These are phyloP conservation scores for Fusarium keratoplasticum DNA, from an alignment of 2,329 filamentous ascomycete genomes.

Conservation along the genomic window DNA sequence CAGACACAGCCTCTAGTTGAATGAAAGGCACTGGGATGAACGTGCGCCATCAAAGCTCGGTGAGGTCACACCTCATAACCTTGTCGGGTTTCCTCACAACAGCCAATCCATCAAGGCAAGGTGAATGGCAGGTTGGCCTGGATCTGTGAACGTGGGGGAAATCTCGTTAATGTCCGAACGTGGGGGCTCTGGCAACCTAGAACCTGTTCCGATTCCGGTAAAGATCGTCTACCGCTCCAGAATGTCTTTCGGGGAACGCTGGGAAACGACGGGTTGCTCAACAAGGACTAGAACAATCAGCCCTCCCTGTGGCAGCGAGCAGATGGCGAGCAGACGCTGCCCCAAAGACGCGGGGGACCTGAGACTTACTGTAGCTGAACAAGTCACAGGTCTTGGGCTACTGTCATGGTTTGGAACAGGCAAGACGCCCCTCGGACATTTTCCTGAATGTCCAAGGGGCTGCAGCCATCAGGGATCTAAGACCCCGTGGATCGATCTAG, in stretches of 20 bases:
- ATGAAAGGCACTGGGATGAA: neutral
- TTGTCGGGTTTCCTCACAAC: neutral
- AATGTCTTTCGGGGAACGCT: neutral
- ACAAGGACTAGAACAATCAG: neutral
- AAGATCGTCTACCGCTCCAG: constrained; percentile 16
- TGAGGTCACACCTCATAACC: neutral
- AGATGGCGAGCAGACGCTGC: neutral
- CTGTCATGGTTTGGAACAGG: constrained; percentile 9
- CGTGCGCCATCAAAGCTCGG: neutral
- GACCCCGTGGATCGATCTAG: constrained; percentile 24
- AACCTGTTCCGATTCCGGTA: neutral
- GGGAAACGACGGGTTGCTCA: neutral
- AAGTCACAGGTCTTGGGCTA: constrained; percentile 9
- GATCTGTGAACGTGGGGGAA: constrained; percentile 9
- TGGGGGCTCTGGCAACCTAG: constrained; percentile 6
- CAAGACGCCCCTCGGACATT: constrained; percentile 36
- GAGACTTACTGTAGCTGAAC: constrained; percentile 7
- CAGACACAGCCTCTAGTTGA: neutral
- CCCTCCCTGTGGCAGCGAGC: neutral
- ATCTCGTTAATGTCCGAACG: neutral
- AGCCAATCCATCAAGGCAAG: neutral
- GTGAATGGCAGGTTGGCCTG: neutral
- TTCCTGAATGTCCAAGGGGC: constrained; percentile 28
- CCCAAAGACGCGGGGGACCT: neutral
- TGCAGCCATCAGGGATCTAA: constrained; percentile 30